These are phyloP conservation scores for Tetragonia tetragonoides DNA, from an alignment of 148 eudicot genomes.

Conservation along the genomic window DNA sequence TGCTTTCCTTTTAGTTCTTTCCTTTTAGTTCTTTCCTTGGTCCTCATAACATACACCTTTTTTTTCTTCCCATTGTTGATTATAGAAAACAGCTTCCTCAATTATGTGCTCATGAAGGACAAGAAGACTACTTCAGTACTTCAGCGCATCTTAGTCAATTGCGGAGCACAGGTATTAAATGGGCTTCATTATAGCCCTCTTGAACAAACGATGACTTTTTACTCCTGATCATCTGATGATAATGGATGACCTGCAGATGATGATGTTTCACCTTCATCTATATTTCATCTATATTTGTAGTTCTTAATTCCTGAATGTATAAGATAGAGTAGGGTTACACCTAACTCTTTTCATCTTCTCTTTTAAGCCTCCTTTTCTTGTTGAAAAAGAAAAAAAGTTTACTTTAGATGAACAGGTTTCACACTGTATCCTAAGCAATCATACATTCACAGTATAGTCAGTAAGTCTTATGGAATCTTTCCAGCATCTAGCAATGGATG, in stretches of 20 bases:
- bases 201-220: not conserved
- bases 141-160: constrained; percentile 34
- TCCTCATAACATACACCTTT: not conserved
- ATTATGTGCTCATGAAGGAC: constrained; percentile 32
- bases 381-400: not conserved
- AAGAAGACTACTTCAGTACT: constrained; percentile 32
- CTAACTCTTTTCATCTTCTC: not conserved
- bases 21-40: not conserved
- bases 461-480: not conserved
- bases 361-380: not conserved
- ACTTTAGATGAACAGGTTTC: constrained; percentile 1
- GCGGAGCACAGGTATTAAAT: constrained; percentile 30
- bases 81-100: not conserved
- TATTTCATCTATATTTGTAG: constrained; percentile 1
- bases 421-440: not conserved
- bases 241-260: not conserved
- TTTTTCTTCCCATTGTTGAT: not conserved
- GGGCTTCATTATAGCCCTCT: not conserved
- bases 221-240: not conserved
- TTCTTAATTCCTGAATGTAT: not conserved
- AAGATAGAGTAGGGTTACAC: not conserved
- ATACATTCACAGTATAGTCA: not conserved
- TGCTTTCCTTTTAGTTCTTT: not conserved
- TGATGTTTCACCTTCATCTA: not conserved
- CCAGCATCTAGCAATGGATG: not conserved